A percentile compares a stretch with the other conserved stretches of the same genome.
phyloP scores from a whole-genome alignment of 495 filamentous ascomycete species.

The Aspergillus sparsus region DNA sequence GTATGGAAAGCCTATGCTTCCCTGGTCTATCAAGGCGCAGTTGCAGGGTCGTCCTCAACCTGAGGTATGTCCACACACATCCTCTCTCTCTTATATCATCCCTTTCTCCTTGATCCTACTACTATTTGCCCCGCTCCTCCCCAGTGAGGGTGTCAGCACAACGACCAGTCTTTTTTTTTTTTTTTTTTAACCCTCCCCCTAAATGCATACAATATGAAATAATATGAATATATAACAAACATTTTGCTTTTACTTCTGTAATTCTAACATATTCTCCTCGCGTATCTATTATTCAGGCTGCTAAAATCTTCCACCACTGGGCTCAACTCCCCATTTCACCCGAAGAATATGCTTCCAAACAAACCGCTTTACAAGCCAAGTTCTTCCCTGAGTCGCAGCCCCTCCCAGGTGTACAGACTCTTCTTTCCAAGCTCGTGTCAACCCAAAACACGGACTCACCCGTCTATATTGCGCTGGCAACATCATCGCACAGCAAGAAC shows the following conservation, averaged over 20 bases:
- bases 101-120: background rate
- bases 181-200: background rate
- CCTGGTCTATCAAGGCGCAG: constrained; percentile 93
- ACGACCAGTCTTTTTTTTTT: background rate
- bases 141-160: too few species aligned
- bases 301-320: constrained; percentile 73
- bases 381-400: constrained; percentile 73
- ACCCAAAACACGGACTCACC: constrained; percentile 45
- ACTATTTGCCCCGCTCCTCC: background rate
- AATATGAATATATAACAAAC: too few species aligned
- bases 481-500: constrained; percentile 68
- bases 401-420: constrained; percentile 72
- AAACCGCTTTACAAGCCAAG: constrained; percentile 60
- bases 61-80: constrained; percentile 45
- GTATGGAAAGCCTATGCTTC: constrained; percentile 69
- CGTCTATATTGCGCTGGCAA: constrained; percentile 84
- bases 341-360: constrained; percentile 62
- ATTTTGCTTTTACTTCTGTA: background rate
- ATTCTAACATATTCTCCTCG: background rate
- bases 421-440: constrained; percentile 58
- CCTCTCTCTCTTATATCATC: constrained; percentile 4
- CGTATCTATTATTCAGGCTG: constrained; percentile 24
- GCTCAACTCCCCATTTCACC: constrained; percentile 77
- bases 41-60: constrained; percentile 88
- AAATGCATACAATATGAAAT: background rate